Conservation (phyloP, 129 eudicot species). For the Ambrosia trifida region DNA sequence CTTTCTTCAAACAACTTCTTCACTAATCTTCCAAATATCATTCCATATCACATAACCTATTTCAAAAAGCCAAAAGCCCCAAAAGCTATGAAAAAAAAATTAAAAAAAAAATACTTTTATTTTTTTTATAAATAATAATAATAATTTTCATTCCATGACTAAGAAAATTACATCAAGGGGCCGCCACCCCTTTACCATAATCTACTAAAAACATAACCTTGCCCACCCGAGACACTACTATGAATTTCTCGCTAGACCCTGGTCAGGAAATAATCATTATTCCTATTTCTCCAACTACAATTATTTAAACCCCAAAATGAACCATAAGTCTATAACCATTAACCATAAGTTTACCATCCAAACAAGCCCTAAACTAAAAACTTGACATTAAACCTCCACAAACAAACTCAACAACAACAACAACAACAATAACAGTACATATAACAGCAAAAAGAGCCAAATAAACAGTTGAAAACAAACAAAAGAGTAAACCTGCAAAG, state of each 20-base stretch:
- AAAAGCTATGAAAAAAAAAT: not conserved
- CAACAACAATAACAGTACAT: not conserved
- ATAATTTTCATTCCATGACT: too few species aligned
- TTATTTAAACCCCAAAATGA: not conserved
- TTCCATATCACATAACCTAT: not conserved
- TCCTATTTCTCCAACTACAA: not conserved
- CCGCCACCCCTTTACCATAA: too few species aligned
- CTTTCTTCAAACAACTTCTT: too few species aligned
- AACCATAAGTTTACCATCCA: not conserved
- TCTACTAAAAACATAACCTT: too few species aligned
- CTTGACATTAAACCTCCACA: not conserved
- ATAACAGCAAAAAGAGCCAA: not conserved
- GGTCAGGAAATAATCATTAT: not conserved
- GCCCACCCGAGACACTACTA: too few species aligned
- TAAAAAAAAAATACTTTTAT: too few species aligned
- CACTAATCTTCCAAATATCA: too few species aligned
- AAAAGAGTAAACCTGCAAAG: slow-evolving; percentile 33
- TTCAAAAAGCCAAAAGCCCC: not conserved
- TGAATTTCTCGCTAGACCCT: too few species aligned
- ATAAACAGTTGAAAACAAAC: not conserved
- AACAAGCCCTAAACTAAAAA: not conserved
- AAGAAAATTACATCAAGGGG: too few species aligned
- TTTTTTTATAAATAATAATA: too few species aligned
- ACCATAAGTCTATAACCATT: too few species aligned
- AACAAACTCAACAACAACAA: not conserved